Conservation (phyloP, 2,329 filamentous ascomycete species). For the Botrytis pseudocinerea region DNA sequence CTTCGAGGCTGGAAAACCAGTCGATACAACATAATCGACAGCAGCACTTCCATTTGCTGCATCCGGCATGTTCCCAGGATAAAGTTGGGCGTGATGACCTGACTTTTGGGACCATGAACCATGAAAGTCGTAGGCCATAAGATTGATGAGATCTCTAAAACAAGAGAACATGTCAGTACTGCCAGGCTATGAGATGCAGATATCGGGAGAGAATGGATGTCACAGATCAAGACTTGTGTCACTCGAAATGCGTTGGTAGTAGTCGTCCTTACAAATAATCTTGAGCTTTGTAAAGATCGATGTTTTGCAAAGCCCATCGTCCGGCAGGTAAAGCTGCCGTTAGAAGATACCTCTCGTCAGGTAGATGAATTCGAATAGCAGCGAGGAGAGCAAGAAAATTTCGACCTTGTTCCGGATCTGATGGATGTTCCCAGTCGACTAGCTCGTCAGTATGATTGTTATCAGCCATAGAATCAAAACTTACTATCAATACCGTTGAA, state of each 20-base stretch:
- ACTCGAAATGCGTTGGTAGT: neutral
- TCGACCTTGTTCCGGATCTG: conserved; percentile 62
- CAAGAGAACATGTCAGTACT: conserved; percentile 3
- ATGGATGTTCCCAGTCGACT: conserved; percentile 84
- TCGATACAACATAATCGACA: conserved; percentile 63
- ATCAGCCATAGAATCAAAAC: conserved; percentile 33
- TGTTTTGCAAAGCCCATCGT: conserved; percentile 64
- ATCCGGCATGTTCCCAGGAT: conserved; percentile 52
- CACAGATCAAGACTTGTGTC: neutral
- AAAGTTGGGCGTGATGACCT: conserved; percentile 77
- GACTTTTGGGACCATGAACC: conserved; percentile 67
- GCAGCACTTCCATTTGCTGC: conserved; percentile 66
- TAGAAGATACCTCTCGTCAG: conserved; percentile 66
- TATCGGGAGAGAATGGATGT: neutral
- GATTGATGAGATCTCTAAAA: conserved; percentile 64
- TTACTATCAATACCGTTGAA: conserved; percentile 77
- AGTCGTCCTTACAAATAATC: conserved; percentile 52
- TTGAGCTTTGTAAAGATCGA: conserved; percentile 64
- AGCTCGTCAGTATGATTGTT: conserved; percentile 8
- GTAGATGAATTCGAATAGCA: conserved; percentile 65
- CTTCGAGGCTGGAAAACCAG: conserved; percentile 68
- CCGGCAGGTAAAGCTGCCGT: conserved; percentile 72
- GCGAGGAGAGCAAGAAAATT: conserved; percentile 71
- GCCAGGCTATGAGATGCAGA: neutral
- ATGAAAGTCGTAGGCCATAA: conserved; percentile 80